Conservation (phyloP, 345 rosid genomes). For the Garcia nutans region DNA sequence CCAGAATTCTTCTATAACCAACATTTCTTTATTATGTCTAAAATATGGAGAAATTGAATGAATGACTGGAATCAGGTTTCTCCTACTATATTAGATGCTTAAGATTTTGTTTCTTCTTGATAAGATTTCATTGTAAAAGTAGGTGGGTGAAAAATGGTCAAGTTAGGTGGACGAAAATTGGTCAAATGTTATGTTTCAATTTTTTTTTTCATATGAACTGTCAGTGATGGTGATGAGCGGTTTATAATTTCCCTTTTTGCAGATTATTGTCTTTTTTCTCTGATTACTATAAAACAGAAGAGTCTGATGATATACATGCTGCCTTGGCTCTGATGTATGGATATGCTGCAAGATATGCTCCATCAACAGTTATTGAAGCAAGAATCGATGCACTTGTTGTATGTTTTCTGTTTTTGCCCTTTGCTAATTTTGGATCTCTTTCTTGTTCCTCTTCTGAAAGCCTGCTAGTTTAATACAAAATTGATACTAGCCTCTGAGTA, state of each 20-base stretch:
- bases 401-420: slow-evolving; percentile 38
- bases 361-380: slow-evolving; percentile 93
- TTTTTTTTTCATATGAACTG: slow-evolving; percentile 9
- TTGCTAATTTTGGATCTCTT: slow-evolving; percentile 13
- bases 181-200: not conserved
- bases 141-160: not conserved
- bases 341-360: slow-evolving; percentile 99
- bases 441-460: not conserved
- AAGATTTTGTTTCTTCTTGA: not conserved
- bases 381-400: slow-evolving; percentile 97
- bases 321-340: slow-evolving; percentile 99
- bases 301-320: slow-evolving; percentile 97
- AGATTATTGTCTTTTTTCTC: slow-evolving; percentile 85
- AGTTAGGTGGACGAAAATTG: not conserved
- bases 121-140: not conserved
- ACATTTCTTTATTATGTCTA: not conserved
- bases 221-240: slow-evolving; percentile 15
- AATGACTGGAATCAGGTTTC: not conserved
- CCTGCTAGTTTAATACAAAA: not conserved
- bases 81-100: not conserved
- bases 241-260: slow-evolving; percentile 32
- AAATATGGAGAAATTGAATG: not conserved
- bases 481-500: not conserved
- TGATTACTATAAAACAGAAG: slow-evolving; percentile 66
- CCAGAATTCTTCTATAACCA: not conserved